Evolutionary conservation across 176 grass and related monocot species (phyloP), one percentile per base, ranked within the genome.

Genomic region (Phoenix dactylifera): DNA sequence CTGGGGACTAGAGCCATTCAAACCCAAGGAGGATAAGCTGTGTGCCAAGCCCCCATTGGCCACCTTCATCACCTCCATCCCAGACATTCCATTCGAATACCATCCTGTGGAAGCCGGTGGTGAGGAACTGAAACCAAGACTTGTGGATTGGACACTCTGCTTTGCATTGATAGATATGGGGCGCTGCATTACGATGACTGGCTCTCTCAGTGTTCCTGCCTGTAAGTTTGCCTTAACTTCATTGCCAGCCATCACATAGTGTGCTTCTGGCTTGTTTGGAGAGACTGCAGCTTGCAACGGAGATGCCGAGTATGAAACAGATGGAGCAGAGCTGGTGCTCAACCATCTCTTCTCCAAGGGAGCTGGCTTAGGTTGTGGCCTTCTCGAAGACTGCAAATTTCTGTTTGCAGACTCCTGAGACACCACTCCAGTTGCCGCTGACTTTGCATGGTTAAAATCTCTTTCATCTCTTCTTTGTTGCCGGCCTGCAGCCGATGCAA

Each of bases 111-210:
- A 71, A 69, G 75, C 26, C 35, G 77, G 71, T 65, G 74, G 74
- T 26, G 75, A 76, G 32, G 71, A 55, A 66, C 74, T 79, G 62
- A 86, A 74, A 58, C 81, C 62, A 51, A 65, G 78, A 63, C 87
- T 83, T 79, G 81, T 85, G 49, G 87, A 97, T 18, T 83, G 72
- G 50, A 87, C 20, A 44, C 83, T 93, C 63, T 89, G 94, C 59
- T 83, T 98, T 48, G 71, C 62, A 84, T 70, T 64, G 56, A 75
- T 44, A 0, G 78, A 90, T 54, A 78, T 87, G 52, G 78, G 87
- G 56, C 87, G 82, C 80, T 91, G 92, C 92, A 97, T 97, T 61
- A 91, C 87, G 70, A 80, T 62, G 28, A 88, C 77, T 0, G 84
- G 77, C 15, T 97, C 92, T 77, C 87, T 76, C 72, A 91, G 66